phyloP scores from a whole-genome alignment of 768 basidiomycete genomes.

The Tephrocybe sp. region DNA sequence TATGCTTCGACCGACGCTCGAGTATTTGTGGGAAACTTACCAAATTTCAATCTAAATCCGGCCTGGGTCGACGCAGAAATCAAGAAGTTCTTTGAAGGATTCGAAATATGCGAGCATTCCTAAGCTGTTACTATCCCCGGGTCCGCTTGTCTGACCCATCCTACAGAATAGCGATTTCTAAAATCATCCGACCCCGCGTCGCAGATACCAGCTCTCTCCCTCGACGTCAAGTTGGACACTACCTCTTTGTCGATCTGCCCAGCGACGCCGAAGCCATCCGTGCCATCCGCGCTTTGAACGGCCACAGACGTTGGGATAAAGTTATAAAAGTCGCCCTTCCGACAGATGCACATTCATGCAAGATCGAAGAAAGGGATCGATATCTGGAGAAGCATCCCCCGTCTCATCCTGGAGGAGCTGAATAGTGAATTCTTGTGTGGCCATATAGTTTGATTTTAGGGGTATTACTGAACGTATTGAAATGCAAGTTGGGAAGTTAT shows the following conservation, averaged over 20 bases:
- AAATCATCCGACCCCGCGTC: not conserved
- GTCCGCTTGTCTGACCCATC: not conserved
- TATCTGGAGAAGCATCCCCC: not conserved
- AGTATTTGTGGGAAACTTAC: slow-evolving; percentile 7
- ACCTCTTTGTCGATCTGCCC: not conserved
- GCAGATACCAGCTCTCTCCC: not conserved
- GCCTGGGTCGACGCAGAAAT: slow-evolving; percentile 7
- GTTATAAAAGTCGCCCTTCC: not conserved
- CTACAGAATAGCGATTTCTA: not conserved
- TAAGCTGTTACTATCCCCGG: not conserved
- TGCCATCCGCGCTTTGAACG: not conserved
- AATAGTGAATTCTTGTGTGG: not conserved
- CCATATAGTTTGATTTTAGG: not conserved
- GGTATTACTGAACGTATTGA: too few relatives aligned
- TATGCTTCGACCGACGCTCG: not conserved
- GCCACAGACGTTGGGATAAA: not conserved
- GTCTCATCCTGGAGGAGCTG: not conserved
- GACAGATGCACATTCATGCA: not conserved
- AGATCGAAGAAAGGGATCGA: not conserved
- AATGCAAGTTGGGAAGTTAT: too few relatives aligned
- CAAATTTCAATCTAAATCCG: not conserved
- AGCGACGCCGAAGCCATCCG: not conserved
- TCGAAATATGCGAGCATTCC: not conserved
- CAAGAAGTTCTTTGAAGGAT: slow-evolving; percentile 2
- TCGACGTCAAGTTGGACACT: not conserved